phyloP scores from a whole-genome alignment of 148 eudicot genomes.

The Nyssa sinensis region DNA sequence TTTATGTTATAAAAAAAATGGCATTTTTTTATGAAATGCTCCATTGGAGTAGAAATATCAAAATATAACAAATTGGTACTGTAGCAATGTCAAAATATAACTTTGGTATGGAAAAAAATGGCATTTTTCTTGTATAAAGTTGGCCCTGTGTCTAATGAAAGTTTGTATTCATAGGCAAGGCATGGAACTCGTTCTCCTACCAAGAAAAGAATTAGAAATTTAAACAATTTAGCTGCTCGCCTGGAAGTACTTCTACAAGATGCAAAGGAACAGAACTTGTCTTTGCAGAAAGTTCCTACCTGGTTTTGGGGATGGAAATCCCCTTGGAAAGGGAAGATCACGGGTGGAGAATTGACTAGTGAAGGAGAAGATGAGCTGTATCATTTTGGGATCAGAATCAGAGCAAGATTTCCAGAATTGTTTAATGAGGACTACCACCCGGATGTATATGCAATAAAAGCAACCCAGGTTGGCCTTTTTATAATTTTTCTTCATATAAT shows the following conservation, averaged over 20 bases:
- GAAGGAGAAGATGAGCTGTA: slow-evolving; percentile 89
- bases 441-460: slow-evolving; percentile 76
- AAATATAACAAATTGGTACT: too few species aligned
- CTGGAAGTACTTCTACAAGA: slow-evolving; percentile 53
- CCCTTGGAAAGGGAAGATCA: slow-evolving; percentile 86
- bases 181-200: slow-evolving; percentile 99
- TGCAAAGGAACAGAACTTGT: slow-evolving; percentile 56
- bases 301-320: slow-evolving; percentile 88
- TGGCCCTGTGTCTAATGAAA: slow-evolving; percentile 6
- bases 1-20: too few species aligned
- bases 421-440: slow-evolving; percentile 76
- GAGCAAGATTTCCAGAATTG: slow-evolving; percentile 62
- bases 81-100: too few species aligned
- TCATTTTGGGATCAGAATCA: slow-evolving; percentile 70
- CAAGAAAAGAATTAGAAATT: slow-evolving; percentile 66
- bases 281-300: slow-evolving; percentile 58
- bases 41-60: too few species aligned
- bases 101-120: too few species aligned
- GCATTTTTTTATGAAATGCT: too few species aligned
- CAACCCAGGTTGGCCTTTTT: slow-evolving; percentile 71
- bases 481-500: neutral
- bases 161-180: slow-evolving; percentile 60
- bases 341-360: slow-evolving; percentile 76
- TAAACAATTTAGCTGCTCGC: slow-evolving; percentile 55
- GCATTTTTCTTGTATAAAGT: neutral